phyloP scores from a whole-genome alignment of 257 asterid genomes.

The Cinchona pubescens region DNA sequence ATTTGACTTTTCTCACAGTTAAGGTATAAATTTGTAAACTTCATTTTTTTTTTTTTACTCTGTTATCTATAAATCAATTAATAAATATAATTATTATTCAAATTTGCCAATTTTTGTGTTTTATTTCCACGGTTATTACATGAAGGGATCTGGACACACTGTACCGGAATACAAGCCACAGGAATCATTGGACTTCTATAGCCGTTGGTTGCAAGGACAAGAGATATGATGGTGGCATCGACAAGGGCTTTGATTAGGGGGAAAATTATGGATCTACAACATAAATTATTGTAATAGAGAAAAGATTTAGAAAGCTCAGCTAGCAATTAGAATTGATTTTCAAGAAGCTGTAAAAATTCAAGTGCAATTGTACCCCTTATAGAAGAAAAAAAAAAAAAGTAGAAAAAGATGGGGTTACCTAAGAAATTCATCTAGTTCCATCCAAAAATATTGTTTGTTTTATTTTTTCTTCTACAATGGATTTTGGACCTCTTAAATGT shows the following conservation, averaged over 20 bases:
- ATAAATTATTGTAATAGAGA: background rate
- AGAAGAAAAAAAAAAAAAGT: background rate
- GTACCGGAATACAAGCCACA: conserved; percentile 64
- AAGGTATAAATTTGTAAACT: conserved; percentile 36
- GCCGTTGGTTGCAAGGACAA: conserved; percentile 42
- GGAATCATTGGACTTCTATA: conserved; percentile 48
- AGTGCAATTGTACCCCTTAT: background rate
- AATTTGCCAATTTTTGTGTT: background rate
- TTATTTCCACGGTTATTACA: background rate
- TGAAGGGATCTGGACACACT: conserved; percentile 60
- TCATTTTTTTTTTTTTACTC: background rate
- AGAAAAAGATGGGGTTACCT: background rate
- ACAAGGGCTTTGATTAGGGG: too few relatives aligned
- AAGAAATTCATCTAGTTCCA: background rate
- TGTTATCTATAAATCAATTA: background rate
- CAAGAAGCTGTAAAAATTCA: background rate
- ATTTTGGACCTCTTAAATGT: too few relatives aligned
- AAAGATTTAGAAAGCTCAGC: background rate
- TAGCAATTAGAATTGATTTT: too few relatives aligned
- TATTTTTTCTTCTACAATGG: too few relatives aligned
- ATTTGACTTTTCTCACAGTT: conserved; percentile 52
- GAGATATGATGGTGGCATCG: conserved; percentile 19
- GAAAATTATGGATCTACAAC: background rate
- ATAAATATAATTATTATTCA: background rate
- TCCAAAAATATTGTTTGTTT: too few relatives aligned